Evolutionary conservation across 768 basidiomycete genomes (phyloP).

Genomic region (Tremella yokohamensis): DNA sequence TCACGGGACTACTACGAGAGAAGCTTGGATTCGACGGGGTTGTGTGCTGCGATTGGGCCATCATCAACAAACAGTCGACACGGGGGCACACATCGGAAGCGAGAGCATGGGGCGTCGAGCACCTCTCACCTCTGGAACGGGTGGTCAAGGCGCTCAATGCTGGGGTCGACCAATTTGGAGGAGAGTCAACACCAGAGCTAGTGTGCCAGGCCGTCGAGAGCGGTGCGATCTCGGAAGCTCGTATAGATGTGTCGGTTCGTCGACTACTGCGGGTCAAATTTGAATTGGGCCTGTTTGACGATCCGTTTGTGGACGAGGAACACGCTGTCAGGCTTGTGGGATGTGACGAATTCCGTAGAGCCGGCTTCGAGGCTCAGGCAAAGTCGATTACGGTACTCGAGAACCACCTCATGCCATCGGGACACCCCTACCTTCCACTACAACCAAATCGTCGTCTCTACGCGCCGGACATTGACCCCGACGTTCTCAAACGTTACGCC

Average conservation of each 20-base stretch:
- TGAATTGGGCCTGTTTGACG: conserved; percentile 11
- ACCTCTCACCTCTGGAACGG: conserved; percentile 13
- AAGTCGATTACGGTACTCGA: conserved; percentile 8
- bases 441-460: not conserved
- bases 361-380: conserved; percentile 10
- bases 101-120: conserved; percentile 19
- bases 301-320: conserved; percentile 14
- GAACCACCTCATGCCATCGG: conserved; percentile 1
- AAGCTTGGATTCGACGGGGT: conserved; percentile 15
- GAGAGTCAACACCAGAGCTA: conserved; percentile 11
- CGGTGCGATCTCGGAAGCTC: conserved; percentile 13
- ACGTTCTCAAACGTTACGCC: conserved; percentile 2
- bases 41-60: conserved; percentile 17
- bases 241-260: conserved; percentile 13
- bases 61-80: conserved; percentile 6
- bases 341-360: not conserved
- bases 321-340: conserved; percentile 12
- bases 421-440: conserved; percentile 3
- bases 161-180: conserved; percentile 18
- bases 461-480: conserved; percentile 6
- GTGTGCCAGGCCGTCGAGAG: conserved; percentile 12
- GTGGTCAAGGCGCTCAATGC: conserved; percentile 15
- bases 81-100: conserved; percentile 1
- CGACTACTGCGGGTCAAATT: conserved; percentile 11
- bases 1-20: conserved; percentile 9